Evolutionary conservation across 805 yeast genomes (phyloP), one percentile per base, ranked within the genome.

Genomic region (Dipodascopsis tothii): DNA sequence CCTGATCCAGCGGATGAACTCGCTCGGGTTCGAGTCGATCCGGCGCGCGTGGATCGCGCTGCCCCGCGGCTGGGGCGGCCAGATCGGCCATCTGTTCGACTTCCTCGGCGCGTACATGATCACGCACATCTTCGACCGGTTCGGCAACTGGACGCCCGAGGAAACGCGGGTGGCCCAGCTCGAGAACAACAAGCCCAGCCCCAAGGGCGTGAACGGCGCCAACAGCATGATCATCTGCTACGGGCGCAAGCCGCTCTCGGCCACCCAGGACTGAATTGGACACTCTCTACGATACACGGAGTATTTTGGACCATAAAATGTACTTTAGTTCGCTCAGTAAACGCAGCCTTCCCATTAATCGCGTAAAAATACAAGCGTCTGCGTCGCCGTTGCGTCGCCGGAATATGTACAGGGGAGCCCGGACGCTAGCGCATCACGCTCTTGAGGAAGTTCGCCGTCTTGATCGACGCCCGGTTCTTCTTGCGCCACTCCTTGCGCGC

Each of bases 381-480:
- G 30, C 30, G 30, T 9, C 30, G 30, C 30, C 30, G 9, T 25
- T 25, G 9, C 11, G 14, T 25, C 14, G 14, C 14, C 11, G 30
- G 30, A 25, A 25, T 25, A 25, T 25, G 14, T 25, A 25, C 14
- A 25, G 11, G 14, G 9, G 11, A 25, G 30, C 30, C 30, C 30
- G 30, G 14, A 25, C 14, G 30, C 30, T 25, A 25, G 9, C 36
- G 22, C 36, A 7, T 17, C 50, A 49, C 41, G 21, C 75, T 75
- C 28, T 79, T 68, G 65, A 83, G 66, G 66, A 87, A 88, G 71
- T 88, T 88, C 61, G 77, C 80, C 58, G 75, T 74, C 65, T 85
- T 87, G 60, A 86, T 84, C 54, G 69, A 72, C 48, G 73, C 72
- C 45, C 84, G 77, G 61, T 84, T 85, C 43, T 71, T 73, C 56